Evolutionary conservation across 108 stramenopile species (phyloP), one percentile per base, ranked within the genome.

Genomic region (Stephanodiscus minutulus): DNA sequence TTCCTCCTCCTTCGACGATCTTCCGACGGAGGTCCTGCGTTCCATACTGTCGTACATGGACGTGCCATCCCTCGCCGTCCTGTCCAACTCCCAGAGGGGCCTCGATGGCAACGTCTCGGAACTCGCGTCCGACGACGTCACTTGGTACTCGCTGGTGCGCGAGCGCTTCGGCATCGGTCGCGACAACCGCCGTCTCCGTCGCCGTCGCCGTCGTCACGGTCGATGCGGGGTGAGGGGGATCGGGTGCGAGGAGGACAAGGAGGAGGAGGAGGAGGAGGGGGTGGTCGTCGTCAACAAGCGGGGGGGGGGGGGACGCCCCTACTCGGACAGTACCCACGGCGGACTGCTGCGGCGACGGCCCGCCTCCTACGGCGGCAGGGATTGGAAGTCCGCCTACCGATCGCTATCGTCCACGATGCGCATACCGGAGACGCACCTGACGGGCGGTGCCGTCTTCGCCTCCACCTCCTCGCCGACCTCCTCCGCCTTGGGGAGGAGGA

Each of bases 141-240:
- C 72, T 5, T 79, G 78, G 78, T 73, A 61, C 47, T 0, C 53
- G 33, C 47, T 79, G 6, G 35, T 72, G 21, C 71, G 73, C 43
- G 54, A 61, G n/a, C 78, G 72, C n/a, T 79, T 79, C 46, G 72
- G 78, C 13, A 79, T 79, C 50, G 78, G 78, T 7, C 68, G 78
- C 24, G 33, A 50, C 12, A 13, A 61, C 29, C 27, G 31, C 9
- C 60, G 63, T 57, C 41, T 44, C 20, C 29, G 18, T 12, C 57
- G 17, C 41, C 18, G 52, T 24, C 31, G 36, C 18, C 48, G 35
- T 22, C 50, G 60, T 13, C 33, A 36, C 27, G 50, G n/a, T 36
- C 55, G 20, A 13, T n/a, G 36, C 35, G 8, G 17, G 27, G 13
- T 3, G 55, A 7, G 43, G 43, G 12, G 27, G 55, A 29, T 29